A percentile compares a stretch with the other conserved stretches of the same genome.
Conservation (phyloP, 2,329 filamentous ascomycete genomes). For the Nothophoma quercina region DNA sequence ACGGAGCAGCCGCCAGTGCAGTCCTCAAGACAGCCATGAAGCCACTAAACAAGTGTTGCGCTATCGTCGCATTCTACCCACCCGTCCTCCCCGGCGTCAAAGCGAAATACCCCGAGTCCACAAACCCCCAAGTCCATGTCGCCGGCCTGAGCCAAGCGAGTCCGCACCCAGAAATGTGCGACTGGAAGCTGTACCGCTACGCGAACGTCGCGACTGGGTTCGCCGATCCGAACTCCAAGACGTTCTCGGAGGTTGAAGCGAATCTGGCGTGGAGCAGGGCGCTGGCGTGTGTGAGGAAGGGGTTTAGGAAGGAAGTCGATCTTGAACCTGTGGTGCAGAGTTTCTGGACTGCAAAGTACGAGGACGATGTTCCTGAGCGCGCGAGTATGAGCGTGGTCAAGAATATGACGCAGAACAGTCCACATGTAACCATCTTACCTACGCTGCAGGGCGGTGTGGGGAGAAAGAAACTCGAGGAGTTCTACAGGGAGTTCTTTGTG, state of each 20-base stretch:
- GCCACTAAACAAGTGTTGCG: constrained; percentile 50
- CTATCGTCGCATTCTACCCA: constrained; percentile 55
- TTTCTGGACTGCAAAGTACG: constrained; percentile 46
- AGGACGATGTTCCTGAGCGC: constrained; percentile 40
- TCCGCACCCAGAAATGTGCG: constrained; percentile 42
- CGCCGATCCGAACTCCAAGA: constrained; percentile 50
- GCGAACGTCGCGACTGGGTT: constrained; percentile 49
- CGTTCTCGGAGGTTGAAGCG: constrained; percentile 52
- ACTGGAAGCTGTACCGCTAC: constrained; percentile 53
- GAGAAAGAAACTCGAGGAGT: constrained; percentile 53
- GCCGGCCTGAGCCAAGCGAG: constrained; percentile 46
- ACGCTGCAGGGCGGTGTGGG: constrained; percentile 56
- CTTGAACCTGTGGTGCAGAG: constrained; percentile 43
- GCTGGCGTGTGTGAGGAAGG: constrained; percentile 47
- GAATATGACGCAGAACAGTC: constrained; percentile 44
- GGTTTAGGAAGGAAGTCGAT: constrained; percentile 47
- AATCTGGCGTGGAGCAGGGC: constrained; percentile 54
- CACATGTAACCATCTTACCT: constrained; percentile 50
- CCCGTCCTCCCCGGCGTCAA: constrained; percentile 47
- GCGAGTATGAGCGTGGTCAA: constrained; percentile 41
- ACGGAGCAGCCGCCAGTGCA: constrained; percentile 51
- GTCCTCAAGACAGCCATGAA: constrained; percentile 52
- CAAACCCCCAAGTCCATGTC: constrained; percentile 52
- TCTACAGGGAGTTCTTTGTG: constrained; percentile 66
- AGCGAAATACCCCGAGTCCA: constrained; percentile 48